Conservation (phyloP, 345 rosid species). For the Hirschfeldia incana region DNA sequence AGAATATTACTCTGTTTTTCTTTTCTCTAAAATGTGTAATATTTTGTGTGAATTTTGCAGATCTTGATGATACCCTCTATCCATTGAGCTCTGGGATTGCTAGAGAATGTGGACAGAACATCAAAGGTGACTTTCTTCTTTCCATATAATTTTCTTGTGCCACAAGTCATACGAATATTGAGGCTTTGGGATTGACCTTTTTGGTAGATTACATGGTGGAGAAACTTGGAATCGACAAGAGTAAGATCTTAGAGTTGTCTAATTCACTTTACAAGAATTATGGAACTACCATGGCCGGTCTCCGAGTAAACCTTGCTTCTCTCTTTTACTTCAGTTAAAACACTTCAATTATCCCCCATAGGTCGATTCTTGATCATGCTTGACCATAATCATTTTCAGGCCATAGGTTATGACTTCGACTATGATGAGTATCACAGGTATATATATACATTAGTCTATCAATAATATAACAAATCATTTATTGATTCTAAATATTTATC, state of each 20-base stretch:
- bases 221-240: slow-evolving; percentile 59
- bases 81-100: slow-evolving; percentile 60
- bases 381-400: slow-evolving; percentile 17
- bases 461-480: background rate
- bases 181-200: background rate
- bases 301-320: slow-evolving; percentile 51
- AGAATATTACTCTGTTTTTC: background rate
- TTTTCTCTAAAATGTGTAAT: too few species aligned
- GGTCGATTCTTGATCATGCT: background rate
- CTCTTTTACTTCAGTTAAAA: background rate
- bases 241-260: slow-evolving; percentile 51
- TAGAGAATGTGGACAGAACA: slow-evolving; percentile 44
- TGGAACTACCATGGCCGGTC: slow-evolving; percentile 95
- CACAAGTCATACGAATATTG: background rate
- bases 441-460: background rate
- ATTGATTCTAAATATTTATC: background rate
- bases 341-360: background rate
- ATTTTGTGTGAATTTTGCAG: slow-evolving; percentile 32
- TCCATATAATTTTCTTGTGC: background rate
- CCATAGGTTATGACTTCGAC: slow-evolving; percentile 70
- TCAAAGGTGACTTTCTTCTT: slow-evolving; percentile 46
- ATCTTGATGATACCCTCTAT: slow-evolving; percentile 82
- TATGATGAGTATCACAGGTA: slow-evolving; percentile 82
- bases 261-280: slow-evolving; percentile 72
- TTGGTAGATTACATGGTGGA: slow-evolving; percentile 70